Conservation (phyloP, 805 yeast genomes). For the Henningerozyma blattae region DNA sequence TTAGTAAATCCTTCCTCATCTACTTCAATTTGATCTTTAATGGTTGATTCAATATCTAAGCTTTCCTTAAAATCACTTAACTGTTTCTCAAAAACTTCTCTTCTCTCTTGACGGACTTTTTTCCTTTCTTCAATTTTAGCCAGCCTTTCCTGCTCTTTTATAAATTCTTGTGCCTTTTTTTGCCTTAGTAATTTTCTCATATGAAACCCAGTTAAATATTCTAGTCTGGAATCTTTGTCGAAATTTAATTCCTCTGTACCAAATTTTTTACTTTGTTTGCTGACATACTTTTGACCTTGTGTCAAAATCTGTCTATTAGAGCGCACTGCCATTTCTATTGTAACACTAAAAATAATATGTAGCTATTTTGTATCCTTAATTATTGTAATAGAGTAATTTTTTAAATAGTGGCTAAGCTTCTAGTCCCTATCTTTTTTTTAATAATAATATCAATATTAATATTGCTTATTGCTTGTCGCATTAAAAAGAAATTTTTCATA, state of each 20-base stretch:
- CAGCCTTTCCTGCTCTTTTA: constrained; percentile 65
- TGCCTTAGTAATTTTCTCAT: constrained; percentile 83
- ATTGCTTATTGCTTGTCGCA: too few relatives aligned
- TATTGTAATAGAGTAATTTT: too few relatives aligned
- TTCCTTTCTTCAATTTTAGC: constrained; percentile 68
- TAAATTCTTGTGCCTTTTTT: constrained; percentile 69
- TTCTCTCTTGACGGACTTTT: constrained; percentile 47
- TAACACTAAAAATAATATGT: too few relatives aligned
- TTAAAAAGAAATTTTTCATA: too few relatives aligned
- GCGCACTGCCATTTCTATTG: constrained; percentile 5
- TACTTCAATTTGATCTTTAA: constrained; percentile 10
- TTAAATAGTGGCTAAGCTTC: too few relatives aligned
- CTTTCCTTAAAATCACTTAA: constrained; percentile 23
- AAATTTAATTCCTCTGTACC: constrained; percentile 78
- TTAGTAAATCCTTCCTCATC: too few relatives aligned
- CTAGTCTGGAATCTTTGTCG: constrained; percentile 67
- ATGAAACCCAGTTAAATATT: constrained; percentile 89
- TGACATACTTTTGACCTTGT: constrained; percentile 71
- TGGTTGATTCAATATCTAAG: constrained; percentile 4
- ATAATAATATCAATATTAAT: too few relatives aligned
- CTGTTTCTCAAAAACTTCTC: constrained; percentile 52
- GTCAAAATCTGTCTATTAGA: constrained; percentile 75
- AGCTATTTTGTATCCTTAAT: too few relatives aligned
- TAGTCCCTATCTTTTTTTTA: too few relatives aligned
- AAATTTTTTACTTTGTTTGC: constrained; percentile 50